Conservation (phyloP, 2,329 filamentous ascomycete genomes). For the Sarocladiaceae sp. region DNA sequence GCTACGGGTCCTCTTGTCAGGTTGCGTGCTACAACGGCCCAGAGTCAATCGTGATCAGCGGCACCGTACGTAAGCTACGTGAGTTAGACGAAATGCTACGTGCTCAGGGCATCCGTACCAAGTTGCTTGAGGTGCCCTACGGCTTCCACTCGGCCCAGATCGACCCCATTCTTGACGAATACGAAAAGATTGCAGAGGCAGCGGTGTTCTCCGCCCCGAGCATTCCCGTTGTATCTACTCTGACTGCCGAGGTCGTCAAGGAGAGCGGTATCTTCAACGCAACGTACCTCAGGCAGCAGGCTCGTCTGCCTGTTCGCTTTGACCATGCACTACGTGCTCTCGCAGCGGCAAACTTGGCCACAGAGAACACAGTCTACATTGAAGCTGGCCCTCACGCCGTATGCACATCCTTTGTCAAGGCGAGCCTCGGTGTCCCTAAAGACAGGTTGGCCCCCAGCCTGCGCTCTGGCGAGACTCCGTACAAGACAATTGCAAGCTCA, state of each 20-base stretch:
- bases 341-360: conserved; percentile 41
- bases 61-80: conserved; percentile 44
- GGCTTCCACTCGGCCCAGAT: conserved; percentile 34
- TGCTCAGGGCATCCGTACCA: conserved; percentile 23
- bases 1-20: conserved; percentile 26
- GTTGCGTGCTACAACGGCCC: conserved; percentile 60
- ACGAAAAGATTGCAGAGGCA: conserved; percentile 36
- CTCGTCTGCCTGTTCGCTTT: conserved; percentile 64
- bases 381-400: conserved; percentile 66
- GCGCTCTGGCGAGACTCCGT: conserved; percentile 56
- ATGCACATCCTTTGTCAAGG: conserved; percentile 58
- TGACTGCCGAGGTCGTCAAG: conserved; percentile 49
- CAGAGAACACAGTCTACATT: conserved; percentile 57
- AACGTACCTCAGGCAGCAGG: conserved; percentile 54
- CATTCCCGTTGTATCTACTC: conserved; percentile 30
- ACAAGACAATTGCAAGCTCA: conserved; percentile 55
- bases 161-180: conserved; percentile 39
- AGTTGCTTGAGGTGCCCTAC: conserved; percentile 28
- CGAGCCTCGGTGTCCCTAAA: conserved; percentile 45
- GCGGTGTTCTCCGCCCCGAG: conserved; percentile 26
- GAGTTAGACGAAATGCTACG: neutral
- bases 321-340: conserved; percentile 48
- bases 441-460: conserved; percentile 48
- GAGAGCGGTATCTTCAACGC: conserved; percentile 46
- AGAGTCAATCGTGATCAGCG: conserved; percentile 57